Conservation (phyloP, 2,329 filamentous ascomycete genomes). For the Trichoderma gracile region DNA sequence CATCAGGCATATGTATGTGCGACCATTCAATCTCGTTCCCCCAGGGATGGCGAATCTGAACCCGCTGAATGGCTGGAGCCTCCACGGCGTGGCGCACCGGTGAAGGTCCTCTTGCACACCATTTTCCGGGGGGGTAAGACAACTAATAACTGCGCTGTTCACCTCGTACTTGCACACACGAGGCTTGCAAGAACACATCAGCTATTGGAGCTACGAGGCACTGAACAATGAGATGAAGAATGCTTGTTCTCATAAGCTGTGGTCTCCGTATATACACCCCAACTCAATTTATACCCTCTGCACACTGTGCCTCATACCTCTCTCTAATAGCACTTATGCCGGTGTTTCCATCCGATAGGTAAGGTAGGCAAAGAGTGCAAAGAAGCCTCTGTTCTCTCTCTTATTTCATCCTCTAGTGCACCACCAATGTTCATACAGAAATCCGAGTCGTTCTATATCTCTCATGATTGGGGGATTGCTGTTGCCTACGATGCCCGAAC, state of each 20-base stretch:
- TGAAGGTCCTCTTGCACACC: conserved; percentile 1
- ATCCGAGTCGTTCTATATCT: not conserved
- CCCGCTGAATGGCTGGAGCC: not conserved
- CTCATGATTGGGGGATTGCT: not conserved
- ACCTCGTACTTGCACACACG: not conserved
- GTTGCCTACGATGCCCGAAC: conserved; percentile 14
- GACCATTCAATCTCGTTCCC: conserved; percentile 17
- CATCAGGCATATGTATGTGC: conserved; percentile 3
- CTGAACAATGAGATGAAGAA: too few species aligned
- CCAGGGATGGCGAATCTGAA: conserved; percentile 13
- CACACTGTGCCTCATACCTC: too few species aligned
- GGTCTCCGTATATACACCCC: too few species aligned
- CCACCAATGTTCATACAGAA: too few species aligned
- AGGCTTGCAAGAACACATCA: not conserved
- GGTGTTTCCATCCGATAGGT: too few species aligned
- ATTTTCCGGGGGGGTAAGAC: not conserved
- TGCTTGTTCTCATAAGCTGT: too few species aligned
- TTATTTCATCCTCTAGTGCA: too few species aligned
- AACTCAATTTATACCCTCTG: too few species aligned
- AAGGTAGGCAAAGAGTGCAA: too few species aligned
- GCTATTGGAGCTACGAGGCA: not conserved
- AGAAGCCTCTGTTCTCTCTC: too few species aligned
- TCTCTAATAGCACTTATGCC: too few species aligned
- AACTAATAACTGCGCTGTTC: not conserved
- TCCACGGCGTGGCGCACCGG: conserved; percentile 14